Percentiles rank a stretch among this genome's conserved stretches.
Evolutionary conservation across 345 rosid species (phyloP).

Genomic region (Camelina neglecta): DNA sequence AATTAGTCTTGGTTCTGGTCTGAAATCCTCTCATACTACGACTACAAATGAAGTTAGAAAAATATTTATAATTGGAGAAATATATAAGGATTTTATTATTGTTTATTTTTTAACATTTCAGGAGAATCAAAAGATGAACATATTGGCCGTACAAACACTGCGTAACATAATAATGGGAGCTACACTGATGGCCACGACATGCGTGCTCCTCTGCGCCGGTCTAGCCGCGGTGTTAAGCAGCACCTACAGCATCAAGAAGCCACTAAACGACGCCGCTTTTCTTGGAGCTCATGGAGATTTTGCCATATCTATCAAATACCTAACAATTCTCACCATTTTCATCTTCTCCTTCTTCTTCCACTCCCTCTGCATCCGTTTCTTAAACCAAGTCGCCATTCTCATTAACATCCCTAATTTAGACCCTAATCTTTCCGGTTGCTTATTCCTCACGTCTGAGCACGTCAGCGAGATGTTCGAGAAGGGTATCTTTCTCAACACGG

Average conservation of each 20-base stretch:
- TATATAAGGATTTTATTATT: background rate
- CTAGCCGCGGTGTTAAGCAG: constrained; percentile 88
- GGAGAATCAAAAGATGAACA: constrained; percentile 87
- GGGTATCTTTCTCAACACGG: constrained; percentile 62
- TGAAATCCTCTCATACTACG: background rate
- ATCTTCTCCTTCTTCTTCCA: constrained; percentile 84
- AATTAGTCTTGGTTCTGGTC: background rate
- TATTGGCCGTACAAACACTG: constrained; percentile 75
- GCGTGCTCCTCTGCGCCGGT: constrained; percentile 80
- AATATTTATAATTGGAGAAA: background rate
- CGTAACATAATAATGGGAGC: constrained; percentile 90
- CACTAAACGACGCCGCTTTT: constrained; percentile 65
- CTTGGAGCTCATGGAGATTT: constrained; percentile 80
- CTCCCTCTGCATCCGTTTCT: constrained; percentile 67
- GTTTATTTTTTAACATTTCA: constrained; percentile 21
- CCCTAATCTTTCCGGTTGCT: constrained; percentile 18
- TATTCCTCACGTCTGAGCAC: constrained; percentile 55
- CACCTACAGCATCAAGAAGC: constrained; percentile 82
- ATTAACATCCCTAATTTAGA: constrained; percentile 59
- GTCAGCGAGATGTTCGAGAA: constrained; percentile 60
- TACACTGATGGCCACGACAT: constrained; percentile 92
- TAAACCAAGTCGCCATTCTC: constrained; percentile 78
- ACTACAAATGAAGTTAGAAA: background rate
- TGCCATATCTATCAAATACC: constrained; percentile 67
- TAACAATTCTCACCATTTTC: constrained; percentile 65